Conservation (phyloP, 116 monocot genomes). For the Papilionanthe hybrid region DNA sequence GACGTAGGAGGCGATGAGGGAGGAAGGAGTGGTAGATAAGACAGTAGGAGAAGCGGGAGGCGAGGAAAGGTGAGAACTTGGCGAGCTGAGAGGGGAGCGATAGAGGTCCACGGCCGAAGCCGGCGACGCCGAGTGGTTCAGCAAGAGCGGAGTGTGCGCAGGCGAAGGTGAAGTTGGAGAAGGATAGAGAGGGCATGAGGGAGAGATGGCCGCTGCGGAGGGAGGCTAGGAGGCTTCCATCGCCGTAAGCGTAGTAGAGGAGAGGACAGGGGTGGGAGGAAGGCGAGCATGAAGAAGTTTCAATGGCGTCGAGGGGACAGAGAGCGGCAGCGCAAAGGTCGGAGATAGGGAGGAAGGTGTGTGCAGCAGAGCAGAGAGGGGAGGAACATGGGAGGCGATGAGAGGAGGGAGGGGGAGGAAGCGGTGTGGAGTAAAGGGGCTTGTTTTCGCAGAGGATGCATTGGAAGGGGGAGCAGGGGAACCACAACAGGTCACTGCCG, state of each 20-base stretch:
- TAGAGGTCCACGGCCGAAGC: conserved; percentile 77
- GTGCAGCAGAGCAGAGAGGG: conserved; percentile 62
- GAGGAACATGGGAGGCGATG: conserved; percentile 35
- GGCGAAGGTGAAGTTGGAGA: conserved; percentile 72
- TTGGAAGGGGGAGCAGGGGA: conserved; percentile 87
- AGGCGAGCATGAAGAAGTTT: conserved; percentile 52
- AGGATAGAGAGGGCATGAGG: conserved; percentile 10
- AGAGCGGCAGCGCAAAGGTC: conserved; percentile 81
- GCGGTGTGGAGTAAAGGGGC: conserved; percentile 11
- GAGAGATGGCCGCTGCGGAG: conserved; percentile 57
- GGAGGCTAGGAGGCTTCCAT: conserved; percentile 69
- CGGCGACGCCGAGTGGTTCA: conserved; percentile 86
- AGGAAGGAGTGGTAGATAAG: conserved; percentile 72
- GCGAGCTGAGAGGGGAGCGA: conserved; percentile 84
- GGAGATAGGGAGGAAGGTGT: conserved; percentile 54
- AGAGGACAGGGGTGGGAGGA: conserved; percentile 51
- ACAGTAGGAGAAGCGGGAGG: conserved; percentile 81
- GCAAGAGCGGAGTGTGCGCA: conserved; percentile 74
- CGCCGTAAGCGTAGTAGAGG: conserved; percentile 94
- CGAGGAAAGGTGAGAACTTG: conserved; percentile 46
- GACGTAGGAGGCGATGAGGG: conserved; percentile 29
- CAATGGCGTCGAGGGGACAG: conserved; percentile 69
- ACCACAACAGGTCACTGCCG: conserved; percentile 94
- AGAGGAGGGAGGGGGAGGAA: conserved; percentile 24
- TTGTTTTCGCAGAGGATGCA: conserved; percentile 89